Base-by-base conservation (phyloP, 139 green algal species). In the Chlamydomonas asymmetrica region DNA sequence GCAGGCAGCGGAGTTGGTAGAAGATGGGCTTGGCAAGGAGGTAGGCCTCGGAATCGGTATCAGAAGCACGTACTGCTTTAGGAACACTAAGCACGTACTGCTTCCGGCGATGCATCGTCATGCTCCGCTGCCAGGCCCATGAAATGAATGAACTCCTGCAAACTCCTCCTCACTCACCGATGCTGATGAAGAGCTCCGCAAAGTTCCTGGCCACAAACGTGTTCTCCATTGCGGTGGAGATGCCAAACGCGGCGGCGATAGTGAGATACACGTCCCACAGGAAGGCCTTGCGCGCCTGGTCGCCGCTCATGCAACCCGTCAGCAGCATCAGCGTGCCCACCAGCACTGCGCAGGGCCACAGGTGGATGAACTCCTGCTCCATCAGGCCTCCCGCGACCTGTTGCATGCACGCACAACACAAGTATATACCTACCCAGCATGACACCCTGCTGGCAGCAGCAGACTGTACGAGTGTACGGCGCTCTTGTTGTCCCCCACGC, bases 201-300 rank as follows among this genome's bases (percentile, higher is more conserved):
- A 74, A 52, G 27, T 59, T 45, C 10, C 43, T 32, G 25, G 62
- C 45, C 0, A 72, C 62, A 16, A n/a, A n/a, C 10, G 73, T 72
- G 29, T 25, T 6, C 62, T 72, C 73, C 59, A 90, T 78, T 0
- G 79, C 82, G 4, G 60, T 57, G 4, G 76, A 86, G 50, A 91
- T 67, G 13, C 86, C 89, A 69, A 92, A 91, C 0, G 83, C 85
- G 66, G 82, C 82, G 32, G 81, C 83, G 60, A 92, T 89, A 52
- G 82, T 88, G 31, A 90, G 72, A 78, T 87, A 84, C 29, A 93
- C 80, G 10, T 84, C 76, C 66, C 84, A 90, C 34, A 90, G 82
- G 65, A 92, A 80, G 31, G 66, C 62, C 10, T 74, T 35, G 13
- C 84, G 56, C 0, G 85, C 84, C 34, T 84, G 60, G 25, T 82